These are phyloP conservation scores for Harringtonia aguacate DNA, from an alignment of 2,329 filamentous ascomycete genomes.

Conservation along the genomic window DNA sequence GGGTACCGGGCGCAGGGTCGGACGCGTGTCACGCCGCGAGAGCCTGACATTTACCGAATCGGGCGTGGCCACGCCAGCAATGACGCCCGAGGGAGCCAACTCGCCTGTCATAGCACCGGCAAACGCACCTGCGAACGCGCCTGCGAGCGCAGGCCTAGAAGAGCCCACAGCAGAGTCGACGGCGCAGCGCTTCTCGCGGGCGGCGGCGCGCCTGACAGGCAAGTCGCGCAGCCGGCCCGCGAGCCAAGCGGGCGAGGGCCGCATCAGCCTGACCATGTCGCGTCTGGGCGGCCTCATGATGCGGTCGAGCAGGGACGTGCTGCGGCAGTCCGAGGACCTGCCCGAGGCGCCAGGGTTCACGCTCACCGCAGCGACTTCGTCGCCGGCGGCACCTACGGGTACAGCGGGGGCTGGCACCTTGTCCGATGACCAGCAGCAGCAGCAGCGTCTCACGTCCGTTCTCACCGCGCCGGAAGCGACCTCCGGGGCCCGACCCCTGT, in stretches of 20 bases:
- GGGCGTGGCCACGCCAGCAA: slow-evolving; percentile 24
- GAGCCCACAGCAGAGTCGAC: too few relatives aligned
- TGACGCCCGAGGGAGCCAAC: slow-evolving; percentile 20
- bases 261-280: slow-evolving; percentile 47
- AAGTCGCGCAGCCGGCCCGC: slow-evolving; percentile 39
- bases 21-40: slow-evolving; percentile 32
- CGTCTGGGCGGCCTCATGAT: slow-evolving; percentile 42
- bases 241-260: slow-evolving; percentile 47
- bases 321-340: slow-evolving; percentile 20
- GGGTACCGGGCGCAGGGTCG: slow-evolving; percentile 18
- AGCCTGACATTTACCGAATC: slow-evolving; percentile 39
- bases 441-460: too few relatives aligned
- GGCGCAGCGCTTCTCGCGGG: slow-evolving; percentile 43
- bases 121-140: slow-evolving; percentile 37
- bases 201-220: slow-evolving; percentile 41
- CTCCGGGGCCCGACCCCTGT: too few relatives aligned
- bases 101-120: slow-evolving; percentile 22
- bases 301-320: slow-evolving; percentile 38
- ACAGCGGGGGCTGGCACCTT: background rate
- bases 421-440: too few relatives aligned
- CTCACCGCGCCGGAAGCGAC: too few relatives aligned
- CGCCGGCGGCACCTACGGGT: background rate
- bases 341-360: background rate
- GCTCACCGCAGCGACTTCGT: background rate
- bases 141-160: too few relatives aligned